Evolutionary conservation across 192 early-diverging fungal genomes (phyloP), one percentile per base, ranked within the genome.

Genomic region (Umbelopsis vinacea): DNA sequence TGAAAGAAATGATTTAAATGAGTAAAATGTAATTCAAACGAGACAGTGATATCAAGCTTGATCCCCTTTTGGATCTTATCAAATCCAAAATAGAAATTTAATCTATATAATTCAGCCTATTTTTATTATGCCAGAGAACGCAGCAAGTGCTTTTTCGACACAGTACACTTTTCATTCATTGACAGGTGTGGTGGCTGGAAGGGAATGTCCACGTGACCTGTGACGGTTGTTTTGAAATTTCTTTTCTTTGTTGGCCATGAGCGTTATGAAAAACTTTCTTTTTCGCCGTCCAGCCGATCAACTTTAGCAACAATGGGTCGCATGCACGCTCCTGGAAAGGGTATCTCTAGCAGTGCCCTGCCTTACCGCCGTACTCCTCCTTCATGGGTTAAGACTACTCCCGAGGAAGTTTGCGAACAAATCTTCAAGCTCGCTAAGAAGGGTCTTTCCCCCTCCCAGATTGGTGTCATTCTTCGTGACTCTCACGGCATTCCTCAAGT

Each of bases 371-470:
- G 96, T 82, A 90, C 94, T 68, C 92, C 95, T 74, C 91, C 97
- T 69, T 93, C 94, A 71, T 99, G 97, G 97, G 88, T 95, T 82
- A 99, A 99, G 93, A 94, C 95, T 84, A 91, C 94, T 67, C 89
- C 96, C 71, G 94, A 96, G 81, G 96, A 97, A 82, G 96, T 99
- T 79, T 88, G 95, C 86, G 96, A 98, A 76, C 92, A 93, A 84
- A 98, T 99, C 86, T 94, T 91, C 92, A 99, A 99, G 92, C 89
- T 96, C 74, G 96, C 97, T 82, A 98, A 97, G 92, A 99, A 99
- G 94, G 97, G 97, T 89, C 83, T 94, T 81, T 89, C 92, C 76
- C 97, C 97, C 72, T 98, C 97, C 72, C 96, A 98, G 87, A 99
- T 99, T 83, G 97, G 97, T 92, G 95, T 95, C 57, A 83, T 92